A percentile compares a stretch with the other conserved stretches of the same genome.
Evolutionary conservation across 164 flowering plant species (phyloP).

Genomic region (Protea cynaroides): DNA sequence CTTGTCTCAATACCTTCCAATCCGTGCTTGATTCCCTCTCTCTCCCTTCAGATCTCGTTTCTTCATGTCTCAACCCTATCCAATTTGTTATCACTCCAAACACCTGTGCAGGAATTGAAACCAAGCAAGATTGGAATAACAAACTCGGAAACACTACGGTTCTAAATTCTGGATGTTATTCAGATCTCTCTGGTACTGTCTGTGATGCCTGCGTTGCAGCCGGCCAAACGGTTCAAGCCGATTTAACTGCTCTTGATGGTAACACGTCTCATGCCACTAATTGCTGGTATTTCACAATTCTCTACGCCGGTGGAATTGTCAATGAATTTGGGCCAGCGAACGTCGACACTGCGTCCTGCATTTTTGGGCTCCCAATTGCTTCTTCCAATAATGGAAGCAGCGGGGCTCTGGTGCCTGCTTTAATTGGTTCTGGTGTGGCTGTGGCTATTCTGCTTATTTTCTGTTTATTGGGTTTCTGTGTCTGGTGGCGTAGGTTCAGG

Average conservation of each 20-base stretch:
- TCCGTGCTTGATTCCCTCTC: constrained; percentile 34
- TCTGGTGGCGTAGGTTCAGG: constrained; percentile 31
- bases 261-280: constrained; percentile 37
- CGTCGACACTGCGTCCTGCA: constrained; percentile 42
- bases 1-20: constrained; percentile 44
- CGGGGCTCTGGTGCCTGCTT: constrained; percentile 29
- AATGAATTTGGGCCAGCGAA: constrained; percentile 56
- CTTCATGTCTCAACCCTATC: constrained; percentile 37
- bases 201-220: constrained; percentile 59
- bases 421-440: constrained; percentile 43
- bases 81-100: constrained; percentile 36
- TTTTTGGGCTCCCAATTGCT: constrained; percentile 33
- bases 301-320: constrained; percentile 73
- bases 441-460: constrained; percentile 21
- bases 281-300: constrained; percentile 53
- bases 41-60: constrained; percentile 27
- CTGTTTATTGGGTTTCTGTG: constrained; percentile 28
- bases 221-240: constrained; percentile 34
- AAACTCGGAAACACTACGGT: constrained; percentile 34
- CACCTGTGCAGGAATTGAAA: constrained; percentile 43
- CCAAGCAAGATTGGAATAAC: constrained; percentile 45
- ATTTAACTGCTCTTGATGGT: constrained; percentile 37
- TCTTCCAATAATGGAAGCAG: not conserved
- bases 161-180: constrained; percentile 39
- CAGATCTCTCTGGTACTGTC: constrained; percentile 37